Percentiles rank a stretch among this genome's conserved stretches.
phyloP scores from a whole-genome alignment of 805 yeast species.

The Suhomyces prunicola region DNA sequence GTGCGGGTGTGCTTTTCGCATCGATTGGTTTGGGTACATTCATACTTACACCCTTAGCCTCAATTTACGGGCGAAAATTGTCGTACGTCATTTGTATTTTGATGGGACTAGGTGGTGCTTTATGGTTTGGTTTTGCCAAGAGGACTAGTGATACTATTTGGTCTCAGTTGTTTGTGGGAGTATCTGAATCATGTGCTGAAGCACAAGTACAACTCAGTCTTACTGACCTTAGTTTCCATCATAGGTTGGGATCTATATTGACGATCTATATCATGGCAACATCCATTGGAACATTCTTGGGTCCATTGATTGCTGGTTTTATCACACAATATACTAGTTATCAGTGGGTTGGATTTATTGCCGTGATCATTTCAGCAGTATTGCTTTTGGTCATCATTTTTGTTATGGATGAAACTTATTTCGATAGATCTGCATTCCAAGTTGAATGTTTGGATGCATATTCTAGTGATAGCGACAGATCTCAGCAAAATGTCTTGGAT shows the following conservation, averaged over 20 bases:
- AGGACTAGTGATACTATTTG: constrained; percentile 61
- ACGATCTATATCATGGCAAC: constrained; percentile 74
- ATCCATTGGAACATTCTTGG: constrained; percentile 73
- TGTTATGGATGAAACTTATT: constrained; percentile 68
- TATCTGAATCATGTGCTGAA: constrained; percentile 73
- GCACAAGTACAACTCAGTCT: constrained; percentile 66
- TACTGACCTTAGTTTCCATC: constrained; percentile 74
- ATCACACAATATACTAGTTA: constrained; percentile 59
- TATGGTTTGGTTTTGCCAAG: constrained; percentile 65
- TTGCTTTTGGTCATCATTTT: constrained; percentile 52
- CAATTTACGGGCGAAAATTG: constrained; percentile 65
- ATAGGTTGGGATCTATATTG: constrained; percentile 69
- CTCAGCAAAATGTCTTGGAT: neutral
- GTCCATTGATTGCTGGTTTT: constrained; percentile 78
- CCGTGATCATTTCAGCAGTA: constrained; percentile 45
- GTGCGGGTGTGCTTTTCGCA: constrained; percentile 73
- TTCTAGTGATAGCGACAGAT: neutral
- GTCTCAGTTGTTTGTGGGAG: constrained; percentile 80
- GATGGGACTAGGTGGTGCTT: constrained; percentile 60
- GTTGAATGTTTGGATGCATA: neutral
- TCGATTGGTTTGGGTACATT: constrained; percentile 67
- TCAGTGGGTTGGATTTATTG: constrained; percentile 78
- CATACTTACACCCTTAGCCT: constrained; percentile 64
- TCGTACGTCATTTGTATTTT: constrained; percentile 59
- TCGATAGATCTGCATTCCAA: constrained; percentile 45